These are phyloP conservation scores for Monilinia fructigena DNA, from an alignment of 2,329 filamentous ascomycete species.

Conservation along the genomic window DNA sequence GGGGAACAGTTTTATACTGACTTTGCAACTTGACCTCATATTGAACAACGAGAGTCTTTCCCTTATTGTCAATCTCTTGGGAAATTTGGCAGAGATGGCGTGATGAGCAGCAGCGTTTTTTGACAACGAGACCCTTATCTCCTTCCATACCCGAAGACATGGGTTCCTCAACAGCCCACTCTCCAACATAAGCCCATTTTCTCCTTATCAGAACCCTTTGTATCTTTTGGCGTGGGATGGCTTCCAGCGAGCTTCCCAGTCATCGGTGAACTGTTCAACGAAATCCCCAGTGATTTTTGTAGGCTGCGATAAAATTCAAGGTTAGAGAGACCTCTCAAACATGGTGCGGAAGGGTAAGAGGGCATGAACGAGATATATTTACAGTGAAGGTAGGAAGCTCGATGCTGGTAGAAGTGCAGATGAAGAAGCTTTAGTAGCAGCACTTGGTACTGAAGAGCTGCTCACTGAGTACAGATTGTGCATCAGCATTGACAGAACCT, in stretches of 20 bases:
- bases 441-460: constrained; percentile 42
- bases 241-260: constrained; percentile 93
- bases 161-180: constrained; percentile 97
- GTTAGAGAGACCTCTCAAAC: constrained; percentile 2
- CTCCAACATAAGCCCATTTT: constrained; percentile 96
- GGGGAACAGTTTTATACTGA: constrained; percentile 50
- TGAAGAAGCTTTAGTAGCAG: constrained; percentile 42
- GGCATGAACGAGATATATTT: constrained; percentile 43
- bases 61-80: constrained; percentile 95
- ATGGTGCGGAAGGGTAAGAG: constrained; percentile 29
- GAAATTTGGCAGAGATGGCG: constrained; percentile 98
- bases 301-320: constrained; percentile 57
- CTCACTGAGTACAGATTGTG: constrained; percentile 54
- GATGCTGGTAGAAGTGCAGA: constrained; percentile 55
- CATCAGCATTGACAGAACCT: constrained; percentile 66
- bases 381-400: constrained; percentile 85
- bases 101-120: constrained; percentile 97
- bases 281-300: constrained; percentile 88
- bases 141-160: constrained; percentile 83
- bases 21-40: constrained; percentile 99
- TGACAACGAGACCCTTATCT: constrained; percentile 95
- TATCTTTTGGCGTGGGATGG: constrained; percentile 92
- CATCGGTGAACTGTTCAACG: constrained; percentile 97
- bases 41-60: constrained; percentile 93
- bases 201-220: constrained; percentile 65